Evolutionary conservation across 75 land plant genomes (phyloP).

Genomic region (Pinus taeda): DNA sequence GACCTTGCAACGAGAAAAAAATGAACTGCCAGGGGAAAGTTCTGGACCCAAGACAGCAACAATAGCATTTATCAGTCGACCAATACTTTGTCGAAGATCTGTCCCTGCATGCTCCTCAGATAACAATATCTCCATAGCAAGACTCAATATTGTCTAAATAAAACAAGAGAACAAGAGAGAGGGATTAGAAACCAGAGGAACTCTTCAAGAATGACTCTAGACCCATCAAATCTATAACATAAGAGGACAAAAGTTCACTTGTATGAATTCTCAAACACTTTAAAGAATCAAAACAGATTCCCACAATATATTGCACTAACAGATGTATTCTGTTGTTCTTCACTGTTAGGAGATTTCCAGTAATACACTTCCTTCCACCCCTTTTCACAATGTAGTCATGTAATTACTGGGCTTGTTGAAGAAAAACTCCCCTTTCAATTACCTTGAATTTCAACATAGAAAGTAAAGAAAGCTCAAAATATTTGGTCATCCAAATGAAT

Average conservation of each 20-base stretch:
- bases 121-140: slow-evolving; percentile 86
- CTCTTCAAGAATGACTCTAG: neutral
- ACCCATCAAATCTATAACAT: neutral
- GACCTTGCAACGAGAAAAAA: slow-evolving; percentile 99
- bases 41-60: slow-evolving; percentile 99
- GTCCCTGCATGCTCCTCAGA: slow-evolving; percentile 76
- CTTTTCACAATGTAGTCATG: neutral
- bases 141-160: slow-evolving; percentile 72
- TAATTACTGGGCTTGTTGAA: neutral
- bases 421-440: neutral
- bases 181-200: neutral
- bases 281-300: neutral
- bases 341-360: neutral
- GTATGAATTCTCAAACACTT: neutral
- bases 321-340: neutral
- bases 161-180: neutral
- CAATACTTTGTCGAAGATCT: slow-evolving; percentile 81
- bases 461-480: too few relatives aligned
- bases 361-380: neutral
- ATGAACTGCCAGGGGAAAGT: slow-evolving; percentile 86
- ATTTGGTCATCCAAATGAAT: too few relatives aligned
- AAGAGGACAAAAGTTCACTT: neutral
- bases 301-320: neutral
- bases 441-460: neutral
- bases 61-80: slow-evolving; percentile 90